phyloP scores from a whole-genome alignment of 176 grass and related monocot genomes.

The Canna indica region DNA sequence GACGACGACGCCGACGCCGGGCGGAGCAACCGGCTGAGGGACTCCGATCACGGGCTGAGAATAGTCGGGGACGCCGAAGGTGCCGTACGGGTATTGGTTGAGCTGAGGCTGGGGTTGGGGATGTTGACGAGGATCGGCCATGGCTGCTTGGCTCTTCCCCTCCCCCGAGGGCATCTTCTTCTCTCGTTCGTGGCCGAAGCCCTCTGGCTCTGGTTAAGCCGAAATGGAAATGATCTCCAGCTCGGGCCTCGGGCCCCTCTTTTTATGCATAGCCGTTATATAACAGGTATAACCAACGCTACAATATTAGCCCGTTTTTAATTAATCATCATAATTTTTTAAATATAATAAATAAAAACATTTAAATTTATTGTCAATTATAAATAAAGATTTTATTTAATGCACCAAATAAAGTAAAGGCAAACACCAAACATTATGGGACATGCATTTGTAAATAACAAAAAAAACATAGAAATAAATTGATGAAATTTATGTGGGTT shows the following conservation, averaged over 20 bases:
- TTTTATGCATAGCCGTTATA: neutral
- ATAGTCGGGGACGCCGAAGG: conserved; percentile 44
- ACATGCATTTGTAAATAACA: no score
- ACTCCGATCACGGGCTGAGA: conserved; percentile 58
- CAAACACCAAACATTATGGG: no score
- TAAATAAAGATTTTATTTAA: no score
- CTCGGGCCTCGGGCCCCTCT: neutral
- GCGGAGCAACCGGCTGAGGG: conserved; percentile 51
- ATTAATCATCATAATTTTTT: no score
- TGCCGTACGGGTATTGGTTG: conserved; percentile 34
- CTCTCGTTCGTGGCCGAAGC: neutral
- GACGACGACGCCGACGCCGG: conserved; percentile 22
- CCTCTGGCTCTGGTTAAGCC: neutral
- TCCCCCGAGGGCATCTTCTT: conserved; percentile 6
- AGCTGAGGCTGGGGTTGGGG: conserved; percentile 5
- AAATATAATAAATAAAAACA: no score
- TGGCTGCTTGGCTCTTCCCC: neutral
- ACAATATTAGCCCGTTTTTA: no score
- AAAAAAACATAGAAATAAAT: no score
- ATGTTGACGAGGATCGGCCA: neutral
- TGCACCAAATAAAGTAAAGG: no score
- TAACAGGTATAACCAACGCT: no score
- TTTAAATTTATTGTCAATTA: no score
- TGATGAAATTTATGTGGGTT: no score
- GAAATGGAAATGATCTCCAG: neutral